These are phyloP conservation scores for Alectoria sarmentosa DNA, from an alignment of 495 filamentous ascomycete species.

Conservation along the genomic window DNA sequence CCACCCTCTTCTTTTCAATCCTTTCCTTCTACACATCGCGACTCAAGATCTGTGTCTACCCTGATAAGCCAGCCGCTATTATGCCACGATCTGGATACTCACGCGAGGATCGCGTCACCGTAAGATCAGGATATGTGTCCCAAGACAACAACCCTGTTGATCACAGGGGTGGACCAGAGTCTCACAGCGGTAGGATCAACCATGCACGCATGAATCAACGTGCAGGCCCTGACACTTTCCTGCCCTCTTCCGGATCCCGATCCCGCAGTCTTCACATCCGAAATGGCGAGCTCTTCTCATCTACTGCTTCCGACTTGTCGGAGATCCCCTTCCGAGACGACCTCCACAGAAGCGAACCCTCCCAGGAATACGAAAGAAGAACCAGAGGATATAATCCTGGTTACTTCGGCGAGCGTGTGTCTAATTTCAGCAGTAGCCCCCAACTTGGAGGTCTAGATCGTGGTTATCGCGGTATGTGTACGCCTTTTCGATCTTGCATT, in stretches of 20 bases:
- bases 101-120: not conserved
- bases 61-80: too few relatives aligned
- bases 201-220: not conserved
- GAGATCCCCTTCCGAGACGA: not conserved
- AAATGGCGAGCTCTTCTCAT: not conserved
- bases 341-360: not conserved
- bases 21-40: not conserved
- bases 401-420: not conserved
- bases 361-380: not conserved
- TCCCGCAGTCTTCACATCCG: not conserved
- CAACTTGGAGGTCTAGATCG: not conserved
- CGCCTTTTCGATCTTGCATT: not conserved
- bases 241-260: not conserved
- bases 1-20: not conserved
- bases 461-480: not conserved
- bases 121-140: not conserved
- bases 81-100: conserved; percentile 2
- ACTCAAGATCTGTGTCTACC: not conserved
- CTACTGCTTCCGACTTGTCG: not conserved
- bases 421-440: not conserved
- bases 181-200: not conserved
- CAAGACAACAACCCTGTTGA: not conserved
- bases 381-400: conserved; percentile 3
- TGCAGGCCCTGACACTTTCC: not conserved
- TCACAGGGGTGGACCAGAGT: not conserved